Evolutionary conservation across 805 yeast species (phyloP), one percentile per base, ranked within the genome.

Genomic region (Zygotorulaspora florentina): DNA sequence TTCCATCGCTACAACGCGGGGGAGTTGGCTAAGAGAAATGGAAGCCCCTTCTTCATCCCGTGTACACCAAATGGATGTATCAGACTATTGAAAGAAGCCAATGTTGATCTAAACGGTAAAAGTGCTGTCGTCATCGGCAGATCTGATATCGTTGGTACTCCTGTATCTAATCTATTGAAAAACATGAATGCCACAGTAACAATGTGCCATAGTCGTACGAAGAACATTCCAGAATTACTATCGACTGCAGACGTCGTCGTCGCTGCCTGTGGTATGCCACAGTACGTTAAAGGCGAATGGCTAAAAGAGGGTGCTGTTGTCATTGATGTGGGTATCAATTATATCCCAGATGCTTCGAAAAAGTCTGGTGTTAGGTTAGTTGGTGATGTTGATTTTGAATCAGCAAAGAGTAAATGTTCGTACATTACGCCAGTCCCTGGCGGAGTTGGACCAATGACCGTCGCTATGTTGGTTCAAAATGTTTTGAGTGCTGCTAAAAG

Each of bases 381-480:
- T n/a, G 99, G 99, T 52, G 99, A 91, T 65, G 96, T 88, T 36
- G 96, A 90, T 59, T 91, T 74, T 59, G 85, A 73, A 44, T 70
- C 81, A 26, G 90, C 87, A 44, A 67, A 74, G 46, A 66, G 70
- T 31, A 76, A 72, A 52, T 82, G 89, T 3, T 72, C 82, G 7
- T 78, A 75, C 56, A 77, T 93, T 52, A 90, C 98, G 5, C 99
- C 99, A 13, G 99, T 91, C 45, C 99, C 99, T 27, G 98, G 98
- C 64, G 98, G 98, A 58, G 98, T 91, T 52, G 99, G 99, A 34
- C 99, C 99, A 53, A 91, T 91, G 98, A 91, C 99, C 23, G 97
- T 91, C 39, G 96, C 96, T 34, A 89, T 90, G 96, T 79, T 91
- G 50, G 77, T 90, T 51, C 78, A 84, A 53, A 91, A 93, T 61